Evolutionary conservation across 2,329 filamentous ascomycete species (phyloP).

Genomic region (Sclerotinia trifoliorum): DNA sequence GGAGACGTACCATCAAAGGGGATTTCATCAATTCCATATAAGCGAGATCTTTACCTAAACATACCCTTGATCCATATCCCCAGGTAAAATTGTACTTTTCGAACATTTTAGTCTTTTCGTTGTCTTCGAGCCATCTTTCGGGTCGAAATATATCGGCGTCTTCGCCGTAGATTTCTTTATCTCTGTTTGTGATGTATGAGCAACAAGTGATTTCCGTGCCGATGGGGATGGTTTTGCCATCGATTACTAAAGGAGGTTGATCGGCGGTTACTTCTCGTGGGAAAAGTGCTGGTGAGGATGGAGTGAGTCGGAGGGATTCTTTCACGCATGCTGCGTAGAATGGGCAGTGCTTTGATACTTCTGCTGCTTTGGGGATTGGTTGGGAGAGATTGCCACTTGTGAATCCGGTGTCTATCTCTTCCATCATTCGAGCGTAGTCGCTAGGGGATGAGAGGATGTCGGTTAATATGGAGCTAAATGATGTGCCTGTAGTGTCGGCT

Average conservation of each 20-base stretch:
- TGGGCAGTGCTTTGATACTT: background rate
- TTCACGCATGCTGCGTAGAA: constrained; percentile 17
- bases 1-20: constrained; percentile 2
- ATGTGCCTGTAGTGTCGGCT: constrained; percentile 13
- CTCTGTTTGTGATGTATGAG: constrained; percentile 5
- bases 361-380: background rate
- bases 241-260: background rate
- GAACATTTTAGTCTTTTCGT: background rate
- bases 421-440: background rate
- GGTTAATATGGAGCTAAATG: constrained; percentile 6
- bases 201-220: constrained; percentile 7
- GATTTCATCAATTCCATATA: constrained; percentile 17
- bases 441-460: constrained; percentile 1
- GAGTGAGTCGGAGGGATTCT: constrained; percentile 14
- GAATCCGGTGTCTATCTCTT: constrained; percentile 6
- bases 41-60: constrained; percentile 18
- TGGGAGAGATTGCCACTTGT: background rate
- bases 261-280: constrained; percentile 12
- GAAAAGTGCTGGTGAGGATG: constrained; percentile 12
- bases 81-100: constrained; percentile 18
- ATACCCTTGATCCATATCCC: constrained; percentile 19
- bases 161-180: constrained; percentile 13
- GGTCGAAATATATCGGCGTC: constrained; percentile 14
- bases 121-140: constrained; percentile 17
- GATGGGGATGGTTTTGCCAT: constrained; percentile 4